Evolutionary conservation across 1,139 yeast genomes (phyloP), one percentile per base, ranked within the genome.

Genomic region (Pneumocystis sp.): DNA sequence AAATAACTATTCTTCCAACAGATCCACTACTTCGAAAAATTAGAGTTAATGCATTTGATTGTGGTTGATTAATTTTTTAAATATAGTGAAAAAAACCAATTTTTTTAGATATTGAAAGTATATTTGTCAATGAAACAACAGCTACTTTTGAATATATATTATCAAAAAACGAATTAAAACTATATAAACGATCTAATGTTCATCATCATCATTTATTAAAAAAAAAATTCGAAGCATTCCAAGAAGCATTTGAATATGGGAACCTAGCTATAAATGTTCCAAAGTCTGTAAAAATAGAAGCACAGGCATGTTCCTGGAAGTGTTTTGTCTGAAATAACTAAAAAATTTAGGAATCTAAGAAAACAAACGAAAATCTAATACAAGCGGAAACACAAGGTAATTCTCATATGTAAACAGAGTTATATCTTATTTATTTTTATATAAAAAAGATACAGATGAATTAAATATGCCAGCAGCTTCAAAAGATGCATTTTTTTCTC

Each of bases 1-100:
- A 90, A 73, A 77, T 93, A 50, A 86, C 95, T 1, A 78, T 91
- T 17, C 78, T 88, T 31, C 97, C 97, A 0, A 78, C 85, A 1
- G 83, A 85, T 25, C 82, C 83, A 12, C 74, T 78, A 0, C 76
- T 91, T 61, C 83, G 82, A 65, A 78, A 79, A 17, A 79, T 93
- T 25, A 50, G 57, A 15, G 25, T 50, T n/a, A 50, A 50, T 42
- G 82, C 83, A 65, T 77, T 93, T 65, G 97, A 93, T 74, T 89
- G 96, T 69, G 83, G 96, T 66, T 91, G 89, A 67, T 82, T 65
- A 31, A 69, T 57, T 15, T 19, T 21, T 31, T 19, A 21, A 29
- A n/a, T 34, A 15, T 29, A n/a, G 42, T n/a, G 19, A 19, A 34
- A 19, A 42, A 44, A 42, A 7, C 21, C 25, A 8, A 19, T 61